Conservation (phyloP, 495 filamentous ascomycete genomes). For the Talaromyces trachyspermus region DNA sequence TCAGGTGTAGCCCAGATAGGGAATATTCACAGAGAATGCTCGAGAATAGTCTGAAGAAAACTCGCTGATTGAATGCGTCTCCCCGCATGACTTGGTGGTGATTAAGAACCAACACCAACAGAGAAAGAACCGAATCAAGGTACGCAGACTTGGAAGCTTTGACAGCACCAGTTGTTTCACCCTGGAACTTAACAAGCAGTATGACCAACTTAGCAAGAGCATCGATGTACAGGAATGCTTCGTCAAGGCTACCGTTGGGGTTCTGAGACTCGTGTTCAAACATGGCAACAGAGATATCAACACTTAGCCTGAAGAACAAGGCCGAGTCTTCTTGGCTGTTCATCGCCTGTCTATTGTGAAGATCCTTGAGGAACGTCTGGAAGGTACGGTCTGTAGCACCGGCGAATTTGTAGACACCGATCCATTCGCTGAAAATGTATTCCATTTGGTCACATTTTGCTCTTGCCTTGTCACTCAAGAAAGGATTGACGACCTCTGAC, state of each 20-base stretch:
- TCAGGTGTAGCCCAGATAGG: constrained; percentile 35
- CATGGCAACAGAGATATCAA: constrained; percentile 68
- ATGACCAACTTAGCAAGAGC: constrained; percentile 80
- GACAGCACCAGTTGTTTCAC: constrained; percentile 49
- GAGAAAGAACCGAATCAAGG: constrained; percentile 64
- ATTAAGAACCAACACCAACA: constrained; percentile 74
- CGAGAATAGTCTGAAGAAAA: constrained; percentile 89
- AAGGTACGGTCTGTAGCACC: constrained; percentile 63
- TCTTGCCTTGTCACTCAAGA: constrained; percentile 41
- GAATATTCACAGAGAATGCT: constrained; percentile 68
- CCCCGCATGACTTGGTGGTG: constrained; percentile 75
- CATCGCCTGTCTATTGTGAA: constrained; percentile 66
- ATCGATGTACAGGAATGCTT: constrained; percentile 71
- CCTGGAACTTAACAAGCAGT: constrained; percentile 63
- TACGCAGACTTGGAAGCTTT: constrained; percentile 55
- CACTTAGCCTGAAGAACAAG: constrained; percentile 70
- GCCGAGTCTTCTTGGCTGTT: constrained; percentile 63
- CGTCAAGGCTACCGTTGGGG: constrained; percentile 52
- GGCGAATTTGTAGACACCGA: constrained; percentile 68
- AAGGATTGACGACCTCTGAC: constrained; percentile 40
- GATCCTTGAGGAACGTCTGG: constrained; percentile 74
- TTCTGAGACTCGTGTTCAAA: constrained; percentile 61
- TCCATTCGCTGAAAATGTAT: constrained; percentile 93
- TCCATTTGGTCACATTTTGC: constrained; percentile 73
- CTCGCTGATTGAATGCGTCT: constrained; percentile 76